Conservation (phyloP, 495 filamentous ascomycete genomes). For the Trichoderma virens region DNA sequence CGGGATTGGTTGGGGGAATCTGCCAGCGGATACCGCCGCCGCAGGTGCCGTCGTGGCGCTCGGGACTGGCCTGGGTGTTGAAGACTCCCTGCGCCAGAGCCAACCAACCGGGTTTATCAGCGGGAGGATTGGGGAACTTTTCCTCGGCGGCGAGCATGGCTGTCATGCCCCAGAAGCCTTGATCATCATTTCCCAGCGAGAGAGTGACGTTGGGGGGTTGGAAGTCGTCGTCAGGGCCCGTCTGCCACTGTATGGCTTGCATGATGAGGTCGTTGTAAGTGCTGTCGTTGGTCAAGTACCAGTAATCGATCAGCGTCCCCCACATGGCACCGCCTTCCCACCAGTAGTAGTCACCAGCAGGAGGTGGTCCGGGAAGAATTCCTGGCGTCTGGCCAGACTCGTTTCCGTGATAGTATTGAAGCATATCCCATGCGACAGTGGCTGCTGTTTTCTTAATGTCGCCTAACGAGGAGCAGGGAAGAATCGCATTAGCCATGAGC, state of each 20-base stretch:
- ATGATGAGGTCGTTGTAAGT: slow-evolving; percentile 58
- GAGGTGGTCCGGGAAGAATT: slow-evolving; percentile 50
- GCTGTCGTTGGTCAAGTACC: slow-evolving; percentile 64
- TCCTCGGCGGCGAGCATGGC: slow-evolving; percentile 68
- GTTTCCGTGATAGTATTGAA: slow-evolving; percentile 59
- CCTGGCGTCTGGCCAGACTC: slow-evolving; percentile 54
- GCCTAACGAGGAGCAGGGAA: not conserved
- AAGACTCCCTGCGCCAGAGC: slow-evolving; percentile 72
- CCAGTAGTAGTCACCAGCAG: slow-evolving; percentile 46
- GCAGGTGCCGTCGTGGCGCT: slow-evolving; percentile 57
- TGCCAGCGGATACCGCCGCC: slow-evolving; percentile 79
- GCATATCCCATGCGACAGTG: slow-evolving; percentile 51
- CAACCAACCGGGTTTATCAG: slow-evolving; percentile 57
- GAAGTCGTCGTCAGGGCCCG: slow-evolving; percentile 58
- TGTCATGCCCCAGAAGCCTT: slow-evolving; percentile 68
- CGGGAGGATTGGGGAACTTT: slow-evolving; percentile 56
- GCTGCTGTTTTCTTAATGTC: slow-evolving; percentile 6
- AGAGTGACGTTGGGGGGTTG: slow-evolving; percentile 64
- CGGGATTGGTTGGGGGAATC: slow-evolving; percentile 66
- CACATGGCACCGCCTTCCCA: slow-evolving; percentile 73
- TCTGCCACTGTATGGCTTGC: slow-evolving; percentile 61
- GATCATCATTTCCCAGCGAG: slow-evolving; percentile 79
- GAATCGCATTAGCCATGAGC: not conserved
- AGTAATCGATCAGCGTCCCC: slow-evolving; percentile 69
- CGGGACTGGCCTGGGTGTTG: slow-evolving; percentile 52